phyloP scores from a whole-genome alignment of 1,284 basidiomycete species.

The Cystobasidiaceae sp. region DNA sequence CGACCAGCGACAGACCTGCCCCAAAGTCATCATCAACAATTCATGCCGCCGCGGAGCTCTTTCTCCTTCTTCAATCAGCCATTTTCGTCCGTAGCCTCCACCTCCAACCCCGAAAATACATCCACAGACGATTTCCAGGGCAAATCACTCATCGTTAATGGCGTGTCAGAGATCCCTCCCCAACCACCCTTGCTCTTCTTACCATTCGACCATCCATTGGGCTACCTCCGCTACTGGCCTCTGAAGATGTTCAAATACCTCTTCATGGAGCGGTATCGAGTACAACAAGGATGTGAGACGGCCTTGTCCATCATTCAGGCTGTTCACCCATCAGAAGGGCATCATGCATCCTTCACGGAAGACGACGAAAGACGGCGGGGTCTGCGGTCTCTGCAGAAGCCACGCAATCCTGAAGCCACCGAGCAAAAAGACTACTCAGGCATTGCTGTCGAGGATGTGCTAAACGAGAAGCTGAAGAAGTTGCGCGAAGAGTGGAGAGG shows the following conservation, averaged over 20 bases:
- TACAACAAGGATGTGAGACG: conserved; percentile 73
- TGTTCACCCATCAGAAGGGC: conserved; percentile 47
- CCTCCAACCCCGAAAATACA: too few species aligned
- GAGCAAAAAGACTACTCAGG: conserved; percentile 29
- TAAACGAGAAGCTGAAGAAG: conserved; percentile 34
- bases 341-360: not conserved
- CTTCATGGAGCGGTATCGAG: conserved; percentile 79
- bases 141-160: conserved; percentile 19
- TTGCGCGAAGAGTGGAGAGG: conserved; percentile 40
- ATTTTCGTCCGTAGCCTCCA: not conserved
- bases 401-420: conserved; percentile 9
- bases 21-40: not conserved
- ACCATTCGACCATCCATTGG: conserved; percentile 75
- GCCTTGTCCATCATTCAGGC: conserved; percentile 67
- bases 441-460: conserved; percentile 43
- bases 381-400: conserved; percentile 14
- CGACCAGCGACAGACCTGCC: not conserved
- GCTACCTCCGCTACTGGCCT: conserved; percentile 72
- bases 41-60: conserved; percentile 6
- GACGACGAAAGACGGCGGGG: conserved; percentile 9
- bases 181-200: conserved; percentile 80
- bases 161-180: conserved; percentile 55
- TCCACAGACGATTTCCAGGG: not conserved
- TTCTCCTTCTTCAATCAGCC: conserved; percentile 7
- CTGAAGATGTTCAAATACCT: conserved; percentile 76